Conservation (phyloP, 2,329 filamentous ascomycete species). For the Graphiopsis chlorocephala region DNA sequence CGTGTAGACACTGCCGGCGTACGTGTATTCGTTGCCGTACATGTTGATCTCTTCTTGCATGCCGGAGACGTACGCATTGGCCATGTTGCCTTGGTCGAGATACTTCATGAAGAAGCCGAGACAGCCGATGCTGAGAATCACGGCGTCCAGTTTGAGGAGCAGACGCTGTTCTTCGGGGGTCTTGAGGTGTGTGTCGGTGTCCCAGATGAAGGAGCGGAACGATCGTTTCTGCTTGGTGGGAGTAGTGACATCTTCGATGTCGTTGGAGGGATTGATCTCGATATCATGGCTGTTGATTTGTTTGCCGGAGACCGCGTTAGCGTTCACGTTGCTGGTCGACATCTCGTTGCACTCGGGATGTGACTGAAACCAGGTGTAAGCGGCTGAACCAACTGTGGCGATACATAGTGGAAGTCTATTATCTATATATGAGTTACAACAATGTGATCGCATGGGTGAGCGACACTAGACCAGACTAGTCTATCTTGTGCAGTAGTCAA, state of each 20-base stretch:
- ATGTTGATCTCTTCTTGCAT: constrained; percentile 9
- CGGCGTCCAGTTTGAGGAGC: constrained; percentile 51
- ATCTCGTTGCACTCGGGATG: background rate
- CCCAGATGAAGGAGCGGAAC: constrained; percentile 54
- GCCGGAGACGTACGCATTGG: constrained; percentile 39
- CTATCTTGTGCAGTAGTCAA: background rate
- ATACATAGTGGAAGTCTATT: background rate
- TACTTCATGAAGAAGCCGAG: constrained; percentile 50
- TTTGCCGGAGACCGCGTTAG: background rate
- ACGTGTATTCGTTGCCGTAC: constrained; percentile 17
- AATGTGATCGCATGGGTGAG: background rate
- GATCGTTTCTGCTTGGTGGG: constrained; percentile 28
- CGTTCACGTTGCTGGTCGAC: background rate
- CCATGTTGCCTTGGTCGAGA: constrained; percentile 37
- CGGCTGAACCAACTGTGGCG: background rate
- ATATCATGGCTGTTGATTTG: background rate
- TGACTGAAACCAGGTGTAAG: background rate
- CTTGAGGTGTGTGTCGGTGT: constrained; percentile 53
- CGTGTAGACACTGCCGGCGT: constrained; percentile 18
- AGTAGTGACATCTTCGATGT: background rate
- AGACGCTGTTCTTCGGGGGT: constrained; percentile 48
- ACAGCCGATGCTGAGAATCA: constrained; percentile 19
- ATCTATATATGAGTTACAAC: background rate
- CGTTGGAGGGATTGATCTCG: background rate
- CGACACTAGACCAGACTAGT: background rate